These are phyloP conservation scores for Metrosideros polymorpha DNA, from an alignment of 441 rosid genomes.

Conservation along the genomic window DNA sequence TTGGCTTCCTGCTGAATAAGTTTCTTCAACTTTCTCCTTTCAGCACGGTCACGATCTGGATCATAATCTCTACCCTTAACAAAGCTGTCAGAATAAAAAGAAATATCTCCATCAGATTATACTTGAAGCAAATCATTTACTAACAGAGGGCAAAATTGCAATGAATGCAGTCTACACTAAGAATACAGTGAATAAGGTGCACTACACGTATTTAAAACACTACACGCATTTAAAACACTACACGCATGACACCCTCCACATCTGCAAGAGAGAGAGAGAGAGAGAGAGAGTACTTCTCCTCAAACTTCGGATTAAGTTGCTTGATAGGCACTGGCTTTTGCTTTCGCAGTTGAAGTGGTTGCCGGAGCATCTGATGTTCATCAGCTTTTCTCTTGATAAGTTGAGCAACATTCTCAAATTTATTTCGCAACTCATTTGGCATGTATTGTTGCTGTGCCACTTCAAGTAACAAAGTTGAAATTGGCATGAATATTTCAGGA, in stretches of 20 bases:
- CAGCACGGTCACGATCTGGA: constrained; percentile 71
- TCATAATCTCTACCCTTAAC: constrained; percentile 82
- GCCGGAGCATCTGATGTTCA: constrained; percentile 34
- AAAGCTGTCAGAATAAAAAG: constrained; percentile 40
- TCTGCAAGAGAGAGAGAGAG: neutral
- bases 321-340: constrained; percentile 69
- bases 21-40: constrained; percentile 51
- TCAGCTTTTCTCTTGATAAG: constrained; percentile 46
- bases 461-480: constrained; percentile 40
- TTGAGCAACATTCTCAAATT: constrained; percentile 35
- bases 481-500: constrained; percentile 62
- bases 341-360: constrained; percentile 68
- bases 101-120: neutral
- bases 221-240: neutral
- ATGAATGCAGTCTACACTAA: neutral
- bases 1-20: constrained; percentile 41
- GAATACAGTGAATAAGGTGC: neutral
- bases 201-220: neutral
- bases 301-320: constrained; percentile 67
- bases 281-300: constrained; percentile 50
- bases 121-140: neutral
- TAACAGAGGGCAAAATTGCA: neutral
- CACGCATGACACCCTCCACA: neutral
- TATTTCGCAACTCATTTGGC: constrained; percentile 44
- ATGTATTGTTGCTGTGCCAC: constrained; percentile 39